Conservation (phyloP, 2,329 filamentous ascomycete genomes). For the Talaromyces rugulosus region DNA sequence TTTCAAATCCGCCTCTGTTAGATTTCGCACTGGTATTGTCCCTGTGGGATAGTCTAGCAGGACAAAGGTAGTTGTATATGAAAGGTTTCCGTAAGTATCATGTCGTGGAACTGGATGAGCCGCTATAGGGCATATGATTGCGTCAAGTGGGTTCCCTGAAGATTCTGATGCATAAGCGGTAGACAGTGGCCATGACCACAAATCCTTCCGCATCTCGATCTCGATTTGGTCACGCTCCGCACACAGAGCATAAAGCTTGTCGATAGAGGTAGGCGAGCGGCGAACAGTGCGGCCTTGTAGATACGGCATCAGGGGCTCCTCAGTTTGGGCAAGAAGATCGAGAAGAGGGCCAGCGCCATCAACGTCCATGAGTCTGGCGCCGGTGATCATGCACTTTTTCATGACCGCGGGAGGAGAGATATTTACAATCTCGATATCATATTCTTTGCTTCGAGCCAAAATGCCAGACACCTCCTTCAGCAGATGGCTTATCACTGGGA, state of each 20-base stretch:
- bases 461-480: constrained; percentile 35
- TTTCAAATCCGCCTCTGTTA: constrained; percentile 42
- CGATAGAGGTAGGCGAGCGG: constrained; percentile 44
- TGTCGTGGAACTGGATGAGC: constrained; percentile 60
- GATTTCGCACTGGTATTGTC: constrained; percentile 50
- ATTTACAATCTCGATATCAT: constrained; percentile 55
- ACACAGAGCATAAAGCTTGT: constrained; percentile 51
- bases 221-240: constrained; percentile 50
- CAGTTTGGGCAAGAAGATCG: constrained; percentile 52
- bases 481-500: constrained; percentile 37
- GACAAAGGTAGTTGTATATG: constrained; percentile 60
- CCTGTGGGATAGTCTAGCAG: constrained; percentile 61
- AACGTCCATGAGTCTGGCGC: constrained; percentile 55
- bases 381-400: constrained; percentile 52
- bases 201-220: constrained; percentile 49
- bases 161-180: constrained; percentile 27
- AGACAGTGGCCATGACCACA: constrained; percentile 45
- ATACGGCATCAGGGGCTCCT: constrained; percentile 59
- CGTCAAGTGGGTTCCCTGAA: constrained; percentile 46
- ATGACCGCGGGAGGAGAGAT: constrained; percentile 52
- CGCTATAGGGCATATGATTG: constrained; percentile 60
- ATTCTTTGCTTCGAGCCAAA: constrained; percentile 22
- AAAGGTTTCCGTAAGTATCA: constrained; percentile 59
- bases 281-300: constrained; percentile 50
- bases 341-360: constrained; percentile 56